A percentile compares a stretch with the other conserved stretches of the same genome.
Conservation (phyloP, 192 early-diverging fungal species). For the Coemansia guatemalensis region DNA sequence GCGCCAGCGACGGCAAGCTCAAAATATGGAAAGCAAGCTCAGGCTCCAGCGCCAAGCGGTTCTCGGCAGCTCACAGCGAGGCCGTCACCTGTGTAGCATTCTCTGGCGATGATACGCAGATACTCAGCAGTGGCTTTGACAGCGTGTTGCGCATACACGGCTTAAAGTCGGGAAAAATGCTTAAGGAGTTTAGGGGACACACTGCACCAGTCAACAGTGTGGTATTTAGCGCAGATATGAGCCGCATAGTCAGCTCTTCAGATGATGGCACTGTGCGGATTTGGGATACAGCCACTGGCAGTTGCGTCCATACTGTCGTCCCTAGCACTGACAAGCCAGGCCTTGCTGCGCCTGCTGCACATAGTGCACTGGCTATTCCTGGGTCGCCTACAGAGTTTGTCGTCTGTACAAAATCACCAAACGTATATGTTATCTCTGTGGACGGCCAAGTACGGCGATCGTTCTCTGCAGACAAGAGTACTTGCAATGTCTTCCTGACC, state of each 20-base stretch:
- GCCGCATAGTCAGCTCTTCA: constrained; percentile 72
- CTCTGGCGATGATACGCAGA: constrained; percentile 71
- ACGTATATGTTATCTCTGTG: constrained; percentile 67
- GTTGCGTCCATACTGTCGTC: constrained; percentile 62
- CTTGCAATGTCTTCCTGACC: constrained; percentile 58
- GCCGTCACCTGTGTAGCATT: constrained; percentile 82
- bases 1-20: constrained; percentile 81
- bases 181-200: constrained; percentile 93
- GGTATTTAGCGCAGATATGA: constrained; percentile 68
- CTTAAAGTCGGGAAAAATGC: constrained; percentile 86
- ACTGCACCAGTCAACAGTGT: constrained; percentile 84
- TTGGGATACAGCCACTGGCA: constrained; percentile 83
- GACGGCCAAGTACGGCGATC: constrained; percentile 61
- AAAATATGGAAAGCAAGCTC: constrained; percentile 83
- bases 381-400: constrained; percentile 65
- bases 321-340: constrained; percentile 52
- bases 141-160: constrained; percentile 80
- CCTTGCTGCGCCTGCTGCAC: constrained; percentile 44
- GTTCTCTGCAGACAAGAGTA: constrained; percentile 44
- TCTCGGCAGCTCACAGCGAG: constrained; percentile 81
- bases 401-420: constrained; percentile 76
- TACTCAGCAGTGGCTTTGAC: constrained; percentile 83
- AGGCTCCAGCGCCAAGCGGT: constrained; percentile 69
- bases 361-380: constrained; percentile 65
- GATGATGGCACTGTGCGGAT: constrained; percentile 84